Evolutionary conservation across 257 asterid genomes (phyloP).

Genomic region (Jacaranda copaia): DNA sequence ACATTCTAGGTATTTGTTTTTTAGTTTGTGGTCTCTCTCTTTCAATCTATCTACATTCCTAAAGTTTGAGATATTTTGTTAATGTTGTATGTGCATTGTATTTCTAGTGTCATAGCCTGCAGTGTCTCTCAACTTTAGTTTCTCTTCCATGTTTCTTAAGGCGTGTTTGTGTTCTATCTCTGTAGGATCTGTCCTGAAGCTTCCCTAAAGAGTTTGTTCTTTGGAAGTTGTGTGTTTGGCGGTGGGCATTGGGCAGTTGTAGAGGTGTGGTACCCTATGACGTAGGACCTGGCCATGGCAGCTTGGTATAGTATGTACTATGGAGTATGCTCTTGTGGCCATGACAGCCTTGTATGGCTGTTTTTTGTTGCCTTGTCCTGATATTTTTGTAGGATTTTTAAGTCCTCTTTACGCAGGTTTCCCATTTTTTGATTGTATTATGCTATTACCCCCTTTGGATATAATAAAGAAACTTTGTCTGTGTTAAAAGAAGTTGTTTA

Average conservation of each 20-base stretch:
- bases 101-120: not conserved
- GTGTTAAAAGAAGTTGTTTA: not conserved
- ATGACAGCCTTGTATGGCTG: constrained; percentile 44
- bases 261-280: constrained; percentile 42
- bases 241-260: constrained; percentile 18
- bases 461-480: constrained; percentile 35
- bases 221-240: constrained; percentile 18
- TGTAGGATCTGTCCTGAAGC: not conserved
- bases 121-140: not conserved
- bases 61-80: too few species aligned
- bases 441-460: constrained; percentile 34
- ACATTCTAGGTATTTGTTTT: too few species aligned
- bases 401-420: constrained; percentile 51
- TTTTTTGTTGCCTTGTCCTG: constrained; percentile 44
- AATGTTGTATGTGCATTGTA: not conserved
- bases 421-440: constrained; percentile 43
- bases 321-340: constrained; percentile 40
- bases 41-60: too few species aligned
- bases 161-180: not conserved
- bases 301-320: constrained; percentile 18
- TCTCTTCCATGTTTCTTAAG: not conserved
- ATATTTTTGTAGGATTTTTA: constrained; percentile 53
- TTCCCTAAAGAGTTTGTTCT: not conserved
- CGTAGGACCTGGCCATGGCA: constrained; percentile 55
- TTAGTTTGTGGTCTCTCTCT: too few species aligned